Evolutionary conservation across 768 basidiomycete species (phyloP), one percentile per base, ranked within the genome.

Genomic region (Lactifluus volemus): DNA sequence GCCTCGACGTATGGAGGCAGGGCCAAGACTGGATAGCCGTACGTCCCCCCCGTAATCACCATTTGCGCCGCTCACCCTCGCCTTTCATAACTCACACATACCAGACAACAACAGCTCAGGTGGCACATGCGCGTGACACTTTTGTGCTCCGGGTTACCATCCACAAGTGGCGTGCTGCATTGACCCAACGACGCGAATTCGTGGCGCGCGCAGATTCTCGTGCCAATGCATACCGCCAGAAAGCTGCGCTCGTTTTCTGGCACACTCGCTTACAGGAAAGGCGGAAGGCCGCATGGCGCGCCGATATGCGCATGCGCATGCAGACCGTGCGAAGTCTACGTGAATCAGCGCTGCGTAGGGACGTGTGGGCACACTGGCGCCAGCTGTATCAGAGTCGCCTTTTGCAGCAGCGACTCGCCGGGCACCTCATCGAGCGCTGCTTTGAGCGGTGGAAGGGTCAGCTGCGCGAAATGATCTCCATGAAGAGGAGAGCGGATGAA

Each of bases 1-100:
- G 83, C 67, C 88, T 84, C 83, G 81, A 84, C 51, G 80, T 85
- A 60, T 94, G 92, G 92, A 77, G 75, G 49, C 81, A 83, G 67
- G 84, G 84, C 2, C 81, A 80, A 66, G 72, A 80, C 49, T 92
- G 91, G 89, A 82, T 89, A 66, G 73, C 77, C 62, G 92, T 92
- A 73, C 61, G 89, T 76, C 45, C 59, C 42, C 25, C 60, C 59
- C 52, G 25, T 38, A 53, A 45, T 63, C 41, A 63, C 56, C 15
- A 7, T 6, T 8, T 25, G 21, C 67, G 60, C 54, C 53, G 60
- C 2, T 48, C 44, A 38, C 2, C 44, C 15, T 39, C 36, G 34
- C 30, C 55, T 38, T 30, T 55, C 61, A 59, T 51, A n/a, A 14
- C 1, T 3, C 38, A 38, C 11, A 7, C 12, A 38, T 38, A 38